phyloP scores from a whole-genome alignment of 2,329 filamentous ascomycete species.

The Elsinoe australis region DNA sequence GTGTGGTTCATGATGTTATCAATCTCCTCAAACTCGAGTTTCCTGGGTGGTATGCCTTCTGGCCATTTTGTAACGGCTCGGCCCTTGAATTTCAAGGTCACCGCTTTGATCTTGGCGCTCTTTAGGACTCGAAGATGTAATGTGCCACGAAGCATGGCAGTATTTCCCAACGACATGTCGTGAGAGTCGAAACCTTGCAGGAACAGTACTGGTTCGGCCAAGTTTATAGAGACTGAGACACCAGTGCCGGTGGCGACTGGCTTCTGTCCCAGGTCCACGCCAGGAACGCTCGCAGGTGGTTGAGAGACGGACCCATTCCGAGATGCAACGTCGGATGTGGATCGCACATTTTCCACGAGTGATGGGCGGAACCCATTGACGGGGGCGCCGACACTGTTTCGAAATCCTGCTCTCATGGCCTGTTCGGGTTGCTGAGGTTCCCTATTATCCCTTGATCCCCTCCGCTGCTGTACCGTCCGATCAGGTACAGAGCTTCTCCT shows the following conservation, averaged over 20 bases:
- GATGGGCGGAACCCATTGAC: slow-evolving; percentile 36
- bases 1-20: slow-evolving; percentile 82
- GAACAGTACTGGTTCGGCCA: slow-evolving; percentile 75
- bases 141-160: slow-evolving; percentile 77
- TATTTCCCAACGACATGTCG: slow-evolving; percentile 55
- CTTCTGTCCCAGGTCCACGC: slow-evolving; percentile 45
- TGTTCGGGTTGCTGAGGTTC: slow-evolving; percentile 9
- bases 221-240: slow-evolving; percentile 62
- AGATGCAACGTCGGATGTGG: slow-evolving; percentile 27
- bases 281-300: slow-evolving; percentile 27
- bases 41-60: slow-evolving; percentile 84
- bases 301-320: slow-evolving; percentile 1
- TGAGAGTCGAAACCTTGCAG: slow-evolving; percentile 71
- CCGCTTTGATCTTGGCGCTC: slow-evolving; percentile 83
- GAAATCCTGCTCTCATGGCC: slow-evolving; percentile 33
- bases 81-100: slow-evolving; percentile 79
- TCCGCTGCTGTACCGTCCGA: slow-evolving; percentile 1
- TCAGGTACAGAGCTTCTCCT: slow-evolving; percentile 29
- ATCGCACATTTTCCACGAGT: slow-evolving; percentile 35
- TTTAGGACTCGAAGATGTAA: slow-evolving; percentile 77
- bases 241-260: slow-evolving; percentile 73
- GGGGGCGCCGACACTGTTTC: slow-evolving; percentile 35
- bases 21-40: slow-evolving; percentile 74
- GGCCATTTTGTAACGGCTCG: slow-evolving; percentile 91
- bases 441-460: background rate